These are phyloP conservation scores for Phytophthora quininea DNA, from an alignment of 352 stramenopile genomes.

Conservation along the genomic window DNA sequence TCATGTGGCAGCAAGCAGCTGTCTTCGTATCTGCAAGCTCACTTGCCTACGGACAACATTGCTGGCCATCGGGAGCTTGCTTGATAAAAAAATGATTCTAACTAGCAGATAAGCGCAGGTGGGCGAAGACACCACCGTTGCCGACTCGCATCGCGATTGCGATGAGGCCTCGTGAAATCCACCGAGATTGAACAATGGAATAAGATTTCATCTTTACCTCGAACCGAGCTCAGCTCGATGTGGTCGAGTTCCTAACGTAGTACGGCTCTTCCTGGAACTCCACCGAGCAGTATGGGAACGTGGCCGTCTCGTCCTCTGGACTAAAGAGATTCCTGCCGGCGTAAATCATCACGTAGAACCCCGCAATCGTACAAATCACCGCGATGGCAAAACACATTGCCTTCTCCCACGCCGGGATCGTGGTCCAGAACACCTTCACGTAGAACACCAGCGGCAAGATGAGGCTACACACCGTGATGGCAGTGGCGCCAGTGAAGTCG, in stretches of 20 bases:
- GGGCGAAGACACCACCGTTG: too few species aligned
- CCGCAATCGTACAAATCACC: slow-evolving; percentile 30
- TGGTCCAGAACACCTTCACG: slow-evolving; percentile 51
- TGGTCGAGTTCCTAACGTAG: not conserved
- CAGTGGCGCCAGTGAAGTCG: slow-evolving; percentile 55
- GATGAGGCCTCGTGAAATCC: not conserved
- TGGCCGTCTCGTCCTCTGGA: not conserved
- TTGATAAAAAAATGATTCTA: too few species aligned
- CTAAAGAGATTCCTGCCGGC: not conserved
- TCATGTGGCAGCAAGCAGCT: too few species aligned
- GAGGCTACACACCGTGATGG: slow-evolving; percentile 51
- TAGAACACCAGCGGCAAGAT: slow-evolving; percentile 55
- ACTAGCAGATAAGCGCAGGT: too few species aligned
- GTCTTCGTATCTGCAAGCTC: too few species aligned
- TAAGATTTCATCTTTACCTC: not conserved
- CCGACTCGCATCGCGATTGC: too few species aligned
- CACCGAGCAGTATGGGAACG: not conserved
- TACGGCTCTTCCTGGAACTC: not conserved
- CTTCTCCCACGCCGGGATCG: slow-evolving; percentile 53
- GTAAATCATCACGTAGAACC: slow-evolving; percentile 43
- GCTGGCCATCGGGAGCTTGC: too few species aligned
- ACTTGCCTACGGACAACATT: too few species aligned
- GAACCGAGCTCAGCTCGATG: not conserved
- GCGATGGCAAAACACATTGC: slow-evolving; percentile 33
- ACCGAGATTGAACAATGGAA: not conserved